Evolutionary conservation across 1,284 basidiomycete species (phyloP).

Genomic region (Ustilago crameri): DNA sequence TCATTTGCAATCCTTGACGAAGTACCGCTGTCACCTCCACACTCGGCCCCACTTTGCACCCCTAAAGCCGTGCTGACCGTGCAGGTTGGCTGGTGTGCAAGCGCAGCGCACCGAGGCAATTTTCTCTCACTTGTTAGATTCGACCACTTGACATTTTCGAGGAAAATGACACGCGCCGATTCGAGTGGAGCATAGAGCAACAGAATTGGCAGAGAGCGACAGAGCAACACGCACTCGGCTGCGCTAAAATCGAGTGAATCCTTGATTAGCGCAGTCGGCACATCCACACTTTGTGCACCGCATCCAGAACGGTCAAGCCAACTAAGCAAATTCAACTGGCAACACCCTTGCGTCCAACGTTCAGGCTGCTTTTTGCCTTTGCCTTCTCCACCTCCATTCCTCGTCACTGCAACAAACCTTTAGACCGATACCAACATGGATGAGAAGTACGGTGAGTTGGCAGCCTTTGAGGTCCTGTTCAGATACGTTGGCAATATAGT

Average conservation of each 20-base stretch:
- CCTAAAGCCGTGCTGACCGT: neutral
- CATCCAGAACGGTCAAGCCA: constrained; percentile 1
- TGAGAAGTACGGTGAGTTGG: constrained; percentile 59
- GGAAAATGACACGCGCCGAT: too few species aligned
- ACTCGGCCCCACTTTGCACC: neutral
- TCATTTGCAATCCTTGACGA: too few species aligned
- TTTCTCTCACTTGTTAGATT: too few species aligned
- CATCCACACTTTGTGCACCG: neutral
- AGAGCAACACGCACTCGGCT: constrained; percentile 1
- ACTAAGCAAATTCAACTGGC: neutral
- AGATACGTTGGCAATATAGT: neutral
- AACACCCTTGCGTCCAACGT: too few species aligned
- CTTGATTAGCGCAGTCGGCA: too few species aligned
- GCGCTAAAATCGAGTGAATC: too few species aligned
- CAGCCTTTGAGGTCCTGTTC: neutral
- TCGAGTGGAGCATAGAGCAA: too few species aligned
- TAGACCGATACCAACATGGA: constrained; percentile 48
- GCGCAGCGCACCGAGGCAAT: too few species aligned
- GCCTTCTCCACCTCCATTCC: constrained; percentile 1
- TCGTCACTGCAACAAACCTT: neutral
- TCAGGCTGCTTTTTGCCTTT: neutral
- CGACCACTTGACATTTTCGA: too few species aligned
- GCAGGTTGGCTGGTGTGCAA: too few species aligned
- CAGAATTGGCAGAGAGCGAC: too few species aligned
- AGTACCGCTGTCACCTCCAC: neutral